Base-by-base conservation (phyloP, 495 filamentous ascomycete species). In the Parachaetomium inaequale region DNA sequence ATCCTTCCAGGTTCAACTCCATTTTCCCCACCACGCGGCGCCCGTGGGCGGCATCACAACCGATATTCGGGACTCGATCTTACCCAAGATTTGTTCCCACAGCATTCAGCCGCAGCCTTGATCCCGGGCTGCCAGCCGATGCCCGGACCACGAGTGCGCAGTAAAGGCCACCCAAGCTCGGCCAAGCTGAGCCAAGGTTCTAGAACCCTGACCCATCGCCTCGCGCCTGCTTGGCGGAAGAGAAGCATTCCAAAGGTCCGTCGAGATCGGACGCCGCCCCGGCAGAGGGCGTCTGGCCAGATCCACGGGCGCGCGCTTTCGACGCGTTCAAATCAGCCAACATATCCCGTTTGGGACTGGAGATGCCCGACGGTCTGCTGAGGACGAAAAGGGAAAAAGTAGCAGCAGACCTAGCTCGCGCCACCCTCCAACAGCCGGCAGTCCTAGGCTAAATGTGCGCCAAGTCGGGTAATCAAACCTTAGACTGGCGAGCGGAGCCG, bases 401-500 rank as follows among this genome's bases (percentile, higher is more conserved):
- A 42, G 23, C 40, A 4, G 40, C 25, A 43, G 17, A 31, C 38
- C 21, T n/a, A 43, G 40, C 38, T 15, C 36, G 23, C 36, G 21
- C 31, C 45, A 58, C 47, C 8, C 3, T 55, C 19, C 60, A 63
- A 58, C 34, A 56, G 52, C 45, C 36, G 54, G 31, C 12, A 8
- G 36, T 15, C 68, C 68, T 63, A 68, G 68, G 59, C 68, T 68
- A 66, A 68, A 62, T 51, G 23, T 8, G 23, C 12, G 68, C 68
- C 66, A 70, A 70, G 68, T 58, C 68, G 68, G 68, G 58, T 68
- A 64, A 68, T 59, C 51, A 58, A 53, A 40, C 57, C 25, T 55
- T 59, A n/a, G 55, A 43, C 38, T 36, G 28, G 19, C 55, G 43
- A 17, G 36, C 11, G 47, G 55, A 52, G 55, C 55, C 38, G 28